Conservation (phyloP, 805 yeast species). For the Saccharomycopsis javanensis region DNA sequence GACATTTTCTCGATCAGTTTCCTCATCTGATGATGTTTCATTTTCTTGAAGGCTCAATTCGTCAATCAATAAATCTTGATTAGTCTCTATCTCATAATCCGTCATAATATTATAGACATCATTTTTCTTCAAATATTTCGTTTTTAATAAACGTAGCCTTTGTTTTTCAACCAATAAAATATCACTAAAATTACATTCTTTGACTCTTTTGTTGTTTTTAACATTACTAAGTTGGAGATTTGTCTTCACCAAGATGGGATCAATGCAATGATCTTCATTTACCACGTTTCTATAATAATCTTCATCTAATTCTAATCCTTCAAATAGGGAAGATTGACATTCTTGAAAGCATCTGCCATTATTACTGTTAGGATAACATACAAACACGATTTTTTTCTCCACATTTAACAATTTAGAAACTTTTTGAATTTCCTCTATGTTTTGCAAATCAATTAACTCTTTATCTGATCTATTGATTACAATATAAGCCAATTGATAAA, state of each 20-base stretch:
- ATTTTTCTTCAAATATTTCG: slow-evolving; percentile 8
- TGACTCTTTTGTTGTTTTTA: background rate
- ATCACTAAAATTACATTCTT: slow-evolving; percentile 3
- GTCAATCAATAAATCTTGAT: slow-evolving; percentile 15
- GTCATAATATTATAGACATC: slow-evolving; percentile 15
- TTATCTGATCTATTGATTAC: slow-evolving; percentile 10
- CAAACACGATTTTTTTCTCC: slow-evolving; percentile 15
- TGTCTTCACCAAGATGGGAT: background rate
- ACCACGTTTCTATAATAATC: slow-evolving; percentile 8
- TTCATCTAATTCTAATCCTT: slow-evolving; percentile 16
- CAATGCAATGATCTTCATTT: background rate
- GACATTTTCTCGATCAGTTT: background rate
- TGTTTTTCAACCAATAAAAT: slow-evolving; percentile 7
- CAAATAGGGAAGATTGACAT: slow-evolving; percentile 10
- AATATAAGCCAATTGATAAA: slow-evolving; percentile 10
- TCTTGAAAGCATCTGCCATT: slow-evolving; percentile 4
- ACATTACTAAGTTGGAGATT: background rate
- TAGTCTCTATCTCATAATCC: slow-evolving; percentile 6
- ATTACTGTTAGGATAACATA: slow-evolving; percentile 2
- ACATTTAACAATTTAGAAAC: slow-evolving; percentile 5
- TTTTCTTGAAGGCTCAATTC: slow-evolving; percentile 9
- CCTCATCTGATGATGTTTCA: background rate
- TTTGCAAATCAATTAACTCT: slow-evolving; percentile 16
- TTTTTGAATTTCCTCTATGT: slow-evolving; percentile 4
- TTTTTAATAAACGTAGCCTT: slow-evolving; percentile 4